Conservation (phyloP, 2,329 filamentous ascomycete species). For the Sarocladium kiliense region DNA sequence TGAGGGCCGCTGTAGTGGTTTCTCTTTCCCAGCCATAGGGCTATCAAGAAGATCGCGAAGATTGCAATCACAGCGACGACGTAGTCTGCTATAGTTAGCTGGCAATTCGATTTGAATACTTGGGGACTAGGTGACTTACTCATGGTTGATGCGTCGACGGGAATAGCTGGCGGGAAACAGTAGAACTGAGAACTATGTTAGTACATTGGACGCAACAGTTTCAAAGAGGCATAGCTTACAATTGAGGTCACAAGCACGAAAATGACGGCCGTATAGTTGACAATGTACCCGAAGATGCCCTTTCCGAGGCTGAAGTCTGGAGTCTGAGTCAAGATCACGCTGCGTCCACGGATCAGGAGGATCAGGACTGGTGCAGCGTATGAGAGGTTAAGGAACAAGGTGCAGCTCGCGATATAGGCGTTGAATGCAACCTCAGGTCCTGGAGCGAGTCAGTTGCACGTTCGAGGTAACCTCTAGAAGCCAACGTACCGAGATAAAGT, state of each 20-base stretch:
- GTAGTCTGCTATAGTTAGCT: constrained; percentile 4
- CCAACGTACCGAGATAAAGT: constrained; percentile 31
- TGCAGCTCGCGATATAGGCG: constrained; percentile 39
- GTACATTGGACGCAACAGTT: not conserved
- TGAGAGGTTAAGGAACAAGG: constrained; percentile 40
- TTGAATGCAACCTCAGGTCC: constrained; percentile 40
- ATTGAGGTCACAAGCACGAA: constrained; percentile 35
- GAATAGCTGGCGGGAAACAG: constrained; percentile 7
- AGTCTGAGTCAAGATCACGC: constrained; percentile 22
- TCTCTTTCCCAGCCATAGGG: constrained; percentile 5
- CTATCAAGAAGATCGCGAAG: constrained; percentile 3
- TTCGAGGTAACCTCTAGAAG: not conserved
- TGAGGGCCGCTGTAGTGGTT: constrained; percentile 5
- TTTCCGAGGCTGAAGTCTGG: constrained; percentile 23
- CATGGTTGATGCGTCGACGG: constrained; percentile 3
- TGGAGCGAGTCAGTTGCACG: not conserved
- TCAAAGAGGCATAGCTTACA: constrained; percentile 15
- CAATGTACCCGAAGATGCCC: constrained; percentile 20
- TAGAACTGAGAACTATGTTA: constrained; percentile 3
- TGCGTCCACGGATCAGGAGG: constrained; percentile 30
- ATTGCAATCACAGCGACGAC: constrained; percentile 9
- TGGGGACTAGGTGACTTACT: too few species aligned
- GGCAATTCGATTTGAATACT: too few species aligned
- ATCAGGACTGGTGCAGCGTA: constrained; percentile 37
- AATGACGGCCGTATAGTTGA: constrained; percentile 27